These are phyloP conservation scores for Chenopodium suecicum DNA, from an alignment of 148 eudicot genomes.

Conservation along the genomic window DNA sequence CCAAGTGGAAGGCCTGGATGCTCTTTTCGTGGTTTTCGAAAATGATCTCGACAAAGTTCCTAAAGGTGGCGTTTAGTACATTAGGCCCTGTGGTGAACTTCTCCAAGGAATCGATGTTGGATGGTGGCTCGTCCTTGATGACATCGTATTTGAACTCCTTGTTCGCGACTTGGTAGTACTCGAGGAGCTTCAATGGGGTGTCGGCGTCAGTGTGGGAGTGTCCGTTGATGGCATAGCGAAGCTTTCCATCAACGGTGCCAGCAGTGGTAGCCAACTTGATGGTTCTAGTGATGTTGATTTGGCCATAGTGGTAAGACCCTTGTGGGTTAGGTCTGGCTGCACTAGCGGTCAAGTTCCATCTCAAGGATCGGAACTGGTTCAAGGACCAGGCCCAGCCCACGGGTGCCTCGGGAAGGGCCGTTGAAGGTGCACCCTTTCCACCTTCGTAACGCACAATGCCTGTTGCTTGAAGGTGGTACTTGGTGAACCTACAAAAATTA, in stretches of 20 bases:
- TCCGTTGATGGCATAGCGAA: slow-evolving; percentile 60
- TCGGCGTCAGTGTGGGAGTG: slow-evolving; percentile 48
- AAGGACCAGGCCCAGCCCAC: slow-evolving; percentile 60
- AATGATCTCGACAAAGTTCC: slow-evolving; percentile 48
- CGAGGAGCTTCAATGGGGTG: slow-evolving; percentile 65
- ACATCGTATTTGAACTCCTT: slow-evolving; percentile 51
- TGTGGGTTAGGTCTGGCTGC: slow-evolving; percentile 88
- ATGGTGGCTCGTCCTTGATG: slow-evolving; percentile 42
- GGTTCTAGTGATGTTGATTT: slow-evolving; percentile 63
- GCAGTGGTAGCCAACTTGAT: slow-evolving; percentile 51
- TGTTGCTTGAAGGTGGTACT: slow-evolving; percentile 38
- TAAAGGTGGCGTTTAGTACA: slow-evolving; percentile 35
- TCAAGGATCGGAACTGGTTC: slow-evolving; percentile 62
- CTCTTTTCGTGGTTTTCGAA: slow-evolving; percentile 51
- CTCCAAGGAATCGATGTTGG: slow-evolving; percentile 14
- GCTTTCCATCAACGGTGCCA: slow-evolving; percentile 47
- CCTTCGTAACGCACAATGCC: slow-evolving; percentile 41
- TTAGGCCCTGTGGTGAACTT: slow-evolving; percentile 28
- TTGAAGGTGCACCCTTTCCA: slow-evolving; percentile 41
- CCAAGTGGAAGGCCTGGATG: slow-evolving; percentile 48
- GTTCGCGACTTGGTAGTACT: slow-evolving; percentile 40
- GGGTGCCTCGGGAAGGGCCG: slow-evolving; percentile 48
- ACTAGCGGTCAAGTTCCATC: slow-evolving; percentile 77
- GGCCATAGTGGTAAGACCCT: slow-evolving; percentile 69
- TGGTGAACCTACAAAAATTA: slow-evolving; percentile 43